A percentile compares a stretch with the other conserved stretches of the same genome.
phyloP scores from a whole-genome alignment of 2,329 filamentous ascomycete species.

The Alternaria angustiovoidea region DNA sequence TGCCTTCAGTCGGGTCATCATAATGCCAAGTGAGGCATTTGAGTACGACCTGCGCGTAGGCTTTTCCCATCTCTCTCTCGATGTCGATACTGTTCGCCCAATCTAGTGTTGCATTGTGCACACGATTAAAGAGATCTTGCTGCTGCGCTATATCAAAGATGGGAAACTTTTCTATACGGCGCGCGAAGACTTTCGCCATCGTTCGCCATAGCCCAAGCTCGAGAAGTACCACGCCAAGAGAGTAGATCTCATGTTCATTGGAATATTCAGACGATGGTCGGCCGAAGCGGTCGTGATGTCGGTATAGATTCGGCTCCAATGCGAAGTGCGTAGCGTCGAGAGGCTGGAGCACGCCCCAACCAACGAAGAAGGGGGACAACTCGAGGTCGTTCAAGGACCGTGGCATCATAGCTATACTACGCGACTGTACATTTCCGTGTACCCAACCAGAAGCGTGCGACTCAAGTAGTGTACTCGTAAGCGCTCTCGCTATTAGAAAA shows the following conservation, averaged over 20 bases:
- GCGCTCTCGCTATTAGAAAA: conserved; percentile 16
- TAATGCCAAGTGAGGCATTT: conserved; percentile 22
- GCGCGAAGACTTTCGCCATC: conserved; percentile 20
- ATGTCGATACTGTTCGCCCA: conserved; percentile 22
- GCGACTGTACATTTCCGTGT: conserved; percentile 23
- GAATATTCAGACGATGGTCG: conserved; percentile 54
- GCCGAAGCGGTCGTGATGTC: conserved; percentile 60
- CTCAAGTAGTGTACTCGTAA: conserved; percentile 18
- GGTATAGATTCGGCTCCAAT: conserved; percentile 56
- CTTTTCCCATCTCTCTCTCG: conserved; percentile 22
- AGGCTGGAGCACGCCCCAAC: conserved; percentile 21
- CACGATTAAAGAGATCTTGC: conserved; percentile 15
- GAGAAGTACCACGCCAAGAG: conserved; percentile 62
- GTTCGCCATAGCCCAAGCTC: conserved; percentile 60
- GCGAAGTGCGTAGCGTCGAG: conserved; percentile 8
- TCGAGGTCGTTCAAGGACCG: conserved; percentile 15
- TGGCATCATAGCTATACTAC: conserved; percentile 20
- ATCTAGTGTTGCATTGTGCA: conserved; percentile 19
- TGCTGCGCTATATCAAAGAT: conserved; percentile 12
- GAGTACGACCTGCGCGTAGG: conserved; percentile 18
- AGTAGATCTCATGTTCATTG: conserved; percentile 63
- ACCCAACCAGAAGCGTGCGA: conserved; percentile 22
- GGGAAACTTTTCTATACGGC: conserved; percentile 17
- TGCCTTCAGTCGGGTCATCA: conserved; percentile 14
- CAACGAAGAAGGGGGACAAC: conserved; percentile 21